A percentile compares a stretch with the other conserved stretches of the same genome.
These are phyloP conservation scores for Glonium stellatum DNA, from an alignment of 495 filamentous ascomycete species.

Conservation along the genomic window DNA sequence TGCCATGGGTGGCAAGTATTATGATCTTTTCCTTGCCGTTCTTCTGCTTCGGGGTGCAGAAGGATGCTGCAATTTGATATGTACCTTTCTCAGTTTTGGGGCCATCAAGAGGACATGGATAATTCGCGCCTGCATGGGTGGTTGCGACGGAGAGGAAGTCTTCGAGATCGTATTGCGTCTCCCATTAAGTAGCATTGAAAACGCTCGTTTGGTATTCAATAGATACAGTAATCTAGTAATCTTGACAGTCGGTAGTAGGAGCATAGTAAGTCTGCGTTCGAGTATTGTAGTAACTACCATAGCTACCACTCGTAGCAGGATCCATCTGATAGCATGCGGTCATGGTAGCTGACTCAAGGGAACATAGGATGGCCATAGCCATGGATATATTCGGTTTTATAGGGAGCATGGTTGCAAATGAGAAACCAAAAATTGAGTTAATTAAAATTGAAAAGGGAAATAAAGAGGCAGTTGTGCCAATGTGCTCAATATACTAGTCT, in stretches of 20 bases:
- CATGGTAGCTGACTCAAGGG: constrained; percentile 9
- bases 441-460: not conserved
- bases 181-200: constrained; percentile 19
- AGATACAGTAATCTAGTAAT: constrained; percentile 19
- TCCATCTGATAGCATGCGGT: constrained; percentile 1
- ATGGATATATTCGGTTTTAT: constrained; percentile 12
- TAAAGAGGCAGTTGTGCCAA: not conserved
- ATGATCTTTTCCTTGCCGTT: constrained; percentile 24
- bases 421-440: not conserved
- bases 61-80: constrained; percentile 26
- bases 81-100: constrained; percentile 10
- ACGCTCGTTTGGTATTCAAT: constrained; percentile 14
- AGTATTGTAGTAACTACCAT: constrained; percentile 20
- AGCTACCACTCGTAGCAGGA: constrained; percentile 4
- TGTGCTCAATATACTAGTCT: not conserved
- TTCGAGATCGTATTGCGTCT: constrained; percentile 14
- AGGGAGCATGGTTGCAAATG: constrained; percentile 3
- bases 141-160: constrained; percentile 13
- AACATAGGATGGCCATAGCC: constrained; percentile 15
- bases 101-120: constrained; percentile 5
- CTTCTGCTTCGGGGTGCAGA: constrained; percentile 24
- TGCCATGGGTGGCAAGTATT: constrained; percentile 26
- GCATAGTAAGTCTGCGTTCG: constrained; percentile 23
- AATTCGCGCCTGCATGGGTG: constrained; percentile 9
- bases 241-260: constrained; percentile 13